Base-by-base conservation (phyloP, 768 basidiomycete genomes). In the Termitomyces sp. region DNA sequence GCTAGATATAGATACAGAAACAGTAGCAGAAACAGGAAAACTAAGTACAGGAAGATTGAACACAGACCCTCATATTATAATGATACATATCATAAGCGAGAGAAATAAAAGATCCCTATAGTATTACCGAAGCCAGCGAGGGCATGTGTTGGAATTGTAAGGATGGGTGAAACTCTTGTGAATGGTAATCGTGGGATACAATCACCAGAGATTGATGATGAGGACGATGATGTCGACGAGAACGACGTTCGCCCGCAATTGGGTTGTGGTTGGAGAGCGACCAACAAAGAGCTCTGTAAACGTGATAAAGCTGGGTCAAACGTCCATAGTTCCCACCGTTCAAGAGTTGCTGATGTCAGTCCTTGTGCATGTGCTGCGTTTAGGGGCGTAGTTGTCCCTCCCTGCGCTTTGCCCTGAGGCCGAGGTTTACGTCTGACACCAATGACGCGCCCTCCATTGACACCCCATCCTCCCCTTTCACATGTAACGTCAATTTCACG, bases 301-400 rank as follows among this genome's bases (percentile, higher is more conserved):
- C 68, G 69, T 20, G 78, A 72, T 16, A 74, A 68, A 5, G 75
- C 70, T 9, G 83, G 82, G 62, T 93, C 88, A 63, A 90, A 87
- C 40, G 76, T 79, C 92, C 92, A 94, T 30, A 88, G 62, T 62
- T 94, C 90, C 92, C 92, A 94, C 54, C 91, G 76, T 56, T 92
- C 88, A 41, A 93, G 70, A 26, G 84, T 85, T 11, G 86, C 78
- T 30, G 73, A 63, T 20, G 87, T 83, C 58, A 92, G 70, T 14
- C 87, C 88, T 36, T 72, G 66, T 14, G 65, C 59, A 11, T 59
- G 63, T 26, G 58, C 43, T 49, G 51, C 50, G 30, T 50, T 59
- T 47, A 58, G 20, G 24, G 58, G 55, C 18, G 40, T 36, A 46
- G 52, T 50, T 30, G 62, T 60, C 24, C 54, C 61, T 33, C 69